Conservation (phyloP, 495 filamentous ascomycete genomes). For the Penicillium waksmanii region DNA sequence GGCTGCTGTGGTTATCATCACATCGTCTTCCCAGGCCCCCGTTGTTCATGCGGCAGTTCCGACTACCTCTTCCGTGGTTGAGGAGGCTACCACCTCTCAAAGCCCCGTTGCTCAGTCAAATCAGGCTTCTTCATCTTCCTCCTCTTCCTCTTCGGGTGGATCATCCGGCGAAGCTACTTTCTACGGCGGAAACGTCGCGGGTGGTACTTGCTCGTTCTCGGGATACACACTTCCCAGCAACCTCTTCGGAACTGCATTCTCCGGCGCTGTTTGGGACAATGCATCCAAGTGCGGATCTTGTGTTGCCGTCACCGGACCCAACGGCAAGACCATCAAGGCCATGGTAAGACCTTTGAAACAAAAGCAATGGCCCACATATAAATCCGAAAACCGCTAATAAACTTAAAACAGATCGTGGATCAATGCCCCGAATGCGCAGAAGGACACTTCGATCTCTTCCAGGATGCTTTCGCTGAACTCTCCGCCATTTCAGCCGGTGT, state of each 20-base stretch:
- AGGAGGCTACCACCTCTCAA: constrained; percentile 16
- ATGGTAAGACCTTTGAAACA: constrained; percentile 51
- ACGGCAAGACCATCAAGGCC: constrained; percentile 61
- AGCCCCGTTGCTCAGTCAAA: constrained; percentile 11
- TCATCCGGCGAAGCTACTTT: constrained; percentile 49
- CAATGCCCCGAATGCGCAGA: constrained; percentile 59
- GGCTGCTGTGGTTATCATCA: constrained; percentile 18
- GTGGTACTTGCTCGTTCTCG: constrained; percentile 61
- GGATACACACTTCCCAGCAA: constrained; percentile 59
- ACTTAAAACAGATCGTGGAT: constrained; percentile 55
- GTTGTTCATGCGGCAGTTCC: constrained; percentile 7
- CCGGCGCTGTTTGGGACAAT: constrained; percentile 52
- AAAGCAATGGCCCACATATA: neutral
- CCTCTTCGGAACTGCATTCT: constrained; percentile 59
- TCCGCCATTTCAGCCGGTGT: constrained; percentile 50
- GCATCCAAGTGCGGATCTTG: constrained; percentile 61
- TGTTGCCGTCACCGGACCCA: constrained; percentile 56
- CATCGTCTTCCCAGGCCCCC: constrained; percentile 11
- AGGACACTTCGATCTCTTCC: constrained; percentile 65
- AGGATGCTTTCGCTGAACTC: constrained; percentile 55
- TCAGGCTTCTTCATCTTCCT: constrained; percentile 15
- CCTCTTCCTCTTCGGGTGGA: constrained; percentile 12
- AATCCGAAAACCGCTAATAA: neutral
- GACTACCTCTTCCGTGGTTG: constrained; percentile 9
- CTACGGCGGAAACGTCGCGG: constrained; percentile 61